Evolutionary conservation across 345 rosid genomes (phyloP), one percentile per base, ranked within the genome.

Genomic region (Dovyalis caffra): DNA sequence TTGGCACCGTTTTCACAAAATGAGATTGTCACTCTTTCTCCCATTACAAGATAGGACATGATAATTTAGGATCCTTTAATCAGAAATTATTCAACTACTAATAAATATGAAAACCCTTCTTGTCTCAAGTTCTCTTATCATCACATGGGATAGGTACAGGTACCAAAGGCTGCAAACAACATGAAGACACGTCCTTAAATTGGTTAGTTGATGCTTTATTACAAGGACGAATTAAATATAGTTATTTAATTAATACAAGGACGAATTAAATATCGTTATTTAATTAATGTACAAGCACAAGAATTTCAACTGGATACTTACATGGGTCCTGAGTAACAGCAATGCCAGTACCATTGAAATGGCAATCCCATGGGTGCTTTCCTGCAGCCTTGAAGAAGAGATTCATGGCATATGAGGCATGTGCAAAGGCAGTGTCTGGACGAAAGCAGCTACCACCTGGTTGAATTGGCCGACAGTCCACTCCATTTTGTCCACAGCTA

Each of bases 391-490:
- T 62, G 73, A 40, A 78, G 57, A 63, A 78, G 20, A 74, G 77
- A 40, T 78, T 78, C 74, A 73, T 68, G 32, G 47, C 64, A 14
- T 32, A 53, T 0, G 70, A 78, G 33, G 78, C 70, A 51, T 73
- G 77, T 1, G 67, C 68, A 3, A 62, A 60, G 26, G 25, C 32
- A 15, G 61, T 66, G 26, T 71, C 51, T 7, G 76, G 79, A 35
- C 6, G 12, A 76, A 45, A 67, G 47, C 83, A 80, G 64, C 70
- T 66, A 9, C 78, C 75, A 7, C 82, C 82, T 5, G 40, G 43
- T 66, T 66, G 76, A 35, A 75, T 74, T 11, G 65, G 23, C 3
- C 70, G 18, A 18, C 82, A 74, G 63, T 66, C 63, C 51, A 74
- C 75, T 9, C 75, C 72, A 3, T 29, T 70, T 23, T 63, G 66